Evolutionary conservation across 1,139 yeast species (phyloP), one percentile per base, ranked within the genome.

Genomic region (Scheffersomyces cryptocercus): DNA sequence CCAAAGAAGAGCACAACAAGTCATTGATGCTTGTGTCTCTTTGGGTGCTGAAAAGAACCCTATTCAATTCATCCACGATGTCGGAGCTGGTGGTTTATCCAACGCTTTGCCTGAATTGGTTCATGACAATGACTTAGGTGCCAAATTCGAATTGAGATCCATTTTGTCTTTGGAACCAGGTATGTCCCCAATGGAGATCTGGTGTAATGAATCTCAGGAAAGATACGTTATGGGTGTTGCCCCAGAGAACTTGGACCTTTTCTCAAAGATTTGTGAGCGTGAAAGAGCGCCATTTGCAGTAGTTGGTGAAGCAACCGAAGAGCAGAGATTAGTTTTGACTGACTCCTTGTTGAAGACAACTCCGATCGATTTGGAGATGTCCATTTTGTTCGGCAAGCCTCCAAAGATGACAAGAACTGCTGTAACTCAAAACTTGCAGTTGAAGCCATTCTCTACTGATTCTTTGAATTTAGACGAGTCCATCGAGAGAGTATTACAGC

Each of bases 161-260:
- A 85, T 95, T 45, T 81, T 96, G 45, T 85, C 91, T 32, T 80
- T 90, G 52, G 99, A 95, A 67, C 96, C 97, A 39, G 96, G 98
- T 45, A 90, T 95, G 98, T 91, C 98, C 8, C 98, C 99, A 43
- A 88, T 93, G 96, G 99, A 95, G 72, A 90, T 95, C 55, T 95
- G 99, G 99, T 95, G 99, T 80, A 91, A 95, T 59, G 99, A 95
- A 70, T 95, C 99, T 5, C 99, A 95, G 71, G 99, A 95, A 68
- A 84, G 99, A 67, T 95, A 91, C 61, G 99, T 95, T 28, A 68
- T 95, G 59, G 99, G 96, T 51, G 96, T 93, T 50, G 80, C 91
- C 10, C 90, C 89, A 43, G 84, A 83, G 50, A 88, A 90, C 62
- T 70, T 93, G 51, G 81, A 80, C 3, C 58, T 74, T 20, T 95